Conservation (phyloP, 1,284 basidiomycete species). For the Trametes pubescens region DNA sequence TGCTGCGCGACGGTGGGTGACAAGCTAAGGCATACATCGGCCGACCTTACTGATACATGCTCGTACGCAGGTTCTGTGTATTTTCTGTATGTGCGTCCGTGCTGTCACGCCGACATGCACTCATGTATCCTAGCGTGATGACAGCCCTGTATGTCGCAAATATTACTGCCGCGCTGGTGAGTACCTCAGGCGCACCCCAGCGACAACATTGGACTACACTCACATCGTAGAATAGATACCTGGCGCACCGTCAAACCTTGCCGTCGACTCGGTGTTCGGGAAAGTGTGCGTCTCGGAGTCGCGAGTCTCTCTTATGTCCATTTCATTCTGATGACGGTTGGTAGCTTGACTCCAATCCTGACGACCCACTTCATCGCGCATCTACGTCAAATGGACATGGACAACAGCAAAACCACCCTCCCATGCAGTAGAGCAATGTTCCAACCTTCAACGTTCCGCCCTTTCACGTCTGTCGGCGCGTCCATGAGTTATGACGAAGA, state of each 20-base stretch:
- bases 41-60: background rate
- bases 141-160: background rate
- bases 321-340: too few species aligned
- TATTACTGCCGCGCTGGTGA: background rate
- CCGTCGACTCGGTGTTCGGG: background rate
- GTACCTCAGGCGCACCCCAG: background rate
- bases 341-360: too few species aligned
- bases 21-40: too few species aligned
- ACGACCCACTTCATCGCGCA: too few species aligned
- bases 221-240: background rate
- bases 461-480: too few species aligned
- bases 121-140: background rate
- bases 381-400: too few species aligned
- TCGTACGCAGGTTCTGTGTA: background rate
- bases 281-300: background rate
- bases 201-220: background rate
- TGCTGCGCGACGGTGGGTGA: constrained; percentile 2
- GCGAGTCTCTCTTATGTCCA: too few species aligned
- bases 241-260: background rate
- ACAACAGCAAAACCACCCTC: too few species aligned
- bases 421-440: too few species aligned
- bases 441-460: too few species aligned
- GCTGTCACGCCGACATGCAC: background rate
- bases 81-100: background rate
- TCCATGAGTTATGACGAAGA: too few species aligned